Base-by-base conservation (phyloP, 352 stramenopile species). In the Globisporangium acanthophoron region DNA sequence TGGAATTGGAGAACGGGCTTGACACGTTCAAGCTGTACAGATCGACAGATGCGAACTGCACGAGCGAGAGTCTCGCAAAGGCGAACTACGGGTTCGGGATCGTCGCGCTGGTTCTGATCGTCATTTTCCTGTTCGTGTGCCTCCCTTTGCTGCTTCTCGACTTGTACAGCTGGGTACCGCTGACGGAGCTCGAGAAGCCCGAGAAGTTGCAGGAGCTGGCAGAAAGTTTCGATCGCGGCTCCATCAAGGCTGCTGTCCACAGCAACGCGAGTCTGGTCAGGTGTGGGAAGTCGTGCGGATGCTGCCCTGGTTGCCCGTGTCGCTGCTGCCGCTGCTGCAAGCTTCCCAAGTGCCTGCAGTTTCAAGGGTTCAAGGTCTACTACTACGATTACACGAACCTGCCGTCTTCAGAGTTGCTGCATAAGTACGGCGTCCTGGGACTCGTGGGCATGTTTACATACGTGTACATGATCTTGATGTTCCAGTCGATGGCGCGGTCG, bases 91-190 rank as follows among this genome's bases (percentile, higher is more conserved):
- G 61, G 0, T 67, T 86, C 39, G 73, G 74, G 3, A 54, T 86
- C 29, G 56, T 40, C 1, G 71, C 63, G 15, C 27, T 81, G 2
- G 51, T 79, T 11, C 54, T 87, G 13, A 73, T 85, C 33, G 50
- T 71, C 15, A 52, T 69, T 0, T 87, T 76, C 47, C 61, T 87
- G 5, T 87, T 81, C 37, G 58, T 85, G 2, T 85, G 69, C 40
- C 43, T 87, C 27, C 77, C 77, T 5, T 50, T 85, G 21, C 63
- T 87, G 27, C 62, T 87, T 13, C 61, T 87, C 0, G 74, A 87
- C 50, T 52, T 87, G 27, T 87, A 73, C 62, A 83, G 70, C 21
- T 83, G 74, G 77, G 72, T 83, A 20, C 72, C 77, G 15, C 54
- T 84, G 1, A 66, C 70, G 3, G 70, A 87, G 49, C 56, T 85